These are phyloP conservation scores for Dalbergia oliveri DNA, from an alignment of 306 rosid genomes.

Conservation along the genomic window DNA sequence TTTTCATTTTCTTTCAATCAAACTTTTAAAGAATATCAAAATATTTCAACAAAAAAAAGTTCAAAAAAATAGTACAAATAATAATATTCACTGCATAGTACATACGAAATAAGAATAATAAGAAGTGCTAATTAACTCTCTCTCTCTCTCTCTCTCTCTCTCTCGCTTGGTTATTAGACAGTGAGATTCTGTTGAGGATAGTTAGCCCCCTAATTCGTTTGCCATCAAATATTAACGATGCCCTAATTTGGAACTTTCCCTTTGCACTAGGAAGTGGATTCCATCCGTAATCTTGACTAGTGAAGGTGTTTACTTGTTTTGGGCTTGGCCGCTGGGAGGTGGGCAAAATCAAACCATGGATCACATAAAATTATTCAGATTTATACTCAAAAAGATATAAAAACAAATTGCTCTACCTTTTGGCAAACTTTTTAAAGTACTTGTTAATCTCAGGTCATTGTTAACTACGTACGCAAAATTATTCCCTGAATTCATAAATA, in stretches of 20 bases:
- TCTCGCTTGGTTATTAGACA: neutral
- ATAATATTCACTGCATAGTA: too few species aligned
- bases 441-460: neutral
- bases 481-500: neutral
- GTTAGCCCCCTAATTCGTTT: conserved; percentile 4
- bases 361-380: neutral
- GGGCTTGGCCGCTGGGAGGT: neutral
- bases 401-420: neutral
- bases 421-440: neutral
- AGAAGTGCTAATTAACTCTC: neutral
- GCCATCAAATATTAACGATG: conserved; percentile 16
- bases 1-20: too few species aligned
- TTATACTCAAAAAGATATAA: too few species aligned
- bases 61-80: too few species aligned
- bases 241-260: neutral
- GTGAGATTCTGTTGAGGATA: conserved; percentile 9
- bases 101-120: neutral
- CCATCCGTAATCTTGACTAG: neutral
- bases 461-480: neutral
- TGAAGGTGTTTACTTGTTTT: neutral
- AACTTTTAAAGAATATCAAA: too few species aligned
- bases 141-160: neutral
- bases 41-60: too few species aligned
- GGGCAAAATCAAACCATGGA: neutral
- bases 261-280: conserved; percentile 16